Percentiles rank a stretch among this genome's conserved stretches.
Conservation (phyloP, 1,139 yeast species). For the Debaryomycetaceae sp. region DNA sequence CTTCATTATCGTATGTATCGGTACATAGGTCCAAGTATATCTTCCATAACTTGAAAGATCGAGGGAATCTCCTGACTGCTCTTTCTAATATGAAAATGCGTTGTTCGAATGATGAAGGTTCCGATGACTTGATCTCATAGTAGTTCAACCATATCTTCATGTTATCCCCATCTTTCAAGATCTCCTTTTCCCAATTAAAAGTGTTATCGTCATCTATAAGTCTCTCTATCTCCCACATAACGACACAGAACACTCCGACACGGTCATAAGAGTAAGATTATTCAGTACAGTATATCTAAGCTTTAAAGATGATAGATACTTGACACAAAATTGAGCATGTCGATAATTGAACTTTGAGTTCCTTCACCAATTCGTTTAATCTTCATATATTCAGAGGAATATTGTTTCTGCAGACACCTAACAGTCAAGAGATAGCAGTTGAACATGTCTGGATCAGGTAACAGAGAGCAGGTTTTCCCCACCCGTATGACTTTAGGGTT, state of each 20-base stretch:
- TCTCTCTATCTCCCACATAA: slow-evolving; percentile 12
- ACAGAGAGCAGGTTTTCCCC: slow-evolving; percentile 87
- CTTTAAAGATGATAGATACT: not conserved
- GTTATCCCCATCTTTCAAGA: slow-evolving; percentile 43
- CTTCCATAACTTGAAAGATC: slow-evolving; percentile 56
- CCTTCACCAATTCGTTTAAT: not conserved
- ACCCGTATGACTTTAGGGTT: slow-evolving; percentile 95
- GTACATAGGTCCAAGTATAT: slow-evolving; percentile 45
- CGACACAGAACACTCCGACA: not conserved
- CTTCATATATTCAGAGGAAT: not conserved
- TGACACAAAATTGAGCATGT: not conserved
- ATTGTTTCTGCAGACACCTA: not conserved
- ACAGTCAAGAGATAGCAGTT: not conserved
- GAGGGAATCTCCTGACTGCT: slow-evolving; percentile 46
- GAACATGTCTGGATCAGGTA: slow-evolving; percentile 46
- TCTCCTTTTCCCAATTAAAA: slow-evolving; percentile 42
- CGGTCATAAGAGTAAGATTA: not conserved
- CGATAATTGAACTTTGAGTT: not conserved
- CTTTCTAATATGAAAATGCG: slow-evolving; percentile 50
- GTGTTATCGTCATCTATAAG: slow-evolving; percentile 28
- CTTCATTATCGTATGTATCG: slow-evolving; percentile 13
- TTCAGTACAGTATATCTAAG: not conserved
- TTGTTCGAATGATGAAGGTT: slow-evolving; percentile 17
- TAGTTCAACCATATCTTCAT: slow-evolving; percentile 54
- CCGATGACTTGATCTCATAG: slow-evolving; percentile 26